A percentile compares a stretch with the other conserved stretches of the same genome.
Conservation (phyloP, 2,329 filamentous ascomycete species). For the Fusarium veterinarium region DNA sequence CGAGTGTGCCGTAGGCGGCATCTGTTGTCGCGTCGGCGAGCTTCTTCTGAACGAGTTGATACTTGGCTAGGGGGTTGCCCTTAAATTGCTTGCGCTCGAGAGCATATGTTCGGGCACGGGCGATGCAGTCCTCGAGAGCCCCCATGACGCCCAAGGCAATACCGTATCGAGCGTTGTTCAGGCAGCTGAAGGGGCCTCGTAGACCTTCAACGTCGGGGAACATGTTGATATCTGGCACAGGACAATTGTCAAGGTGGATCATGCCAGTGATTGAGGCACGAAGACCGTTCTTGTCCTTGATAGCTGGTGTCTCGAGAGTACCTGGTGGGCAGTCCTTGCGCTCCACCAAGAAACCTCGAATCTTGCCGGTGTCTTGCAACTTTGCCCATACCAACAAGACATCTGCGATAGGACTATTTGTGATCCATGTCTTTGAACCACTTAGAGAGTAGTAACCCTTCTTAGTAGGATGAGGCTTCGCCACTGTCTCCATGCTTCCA, state of each 20-base stretch:
- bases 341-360: conserved; percentile 91
- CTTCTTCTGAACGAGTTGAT: conserved; percentile 98
- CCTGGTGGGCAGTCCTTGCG: conserved; percentile 85
- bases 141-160: conserved; percentile 96
- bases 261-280: conserved; percentile 95
- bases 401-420: conserved; percentile 90
- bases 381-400: conserved; percentile 93
- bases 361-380: conserved; percentile 90
- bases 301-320: conserved; percentile 88
- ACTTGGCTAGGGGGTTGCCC: conserved; percentile 91
- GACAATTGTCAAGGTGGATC: conserved; percentile 94
- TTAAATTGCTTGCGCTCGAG: conserved; percentile 97
- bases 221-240: conserved; percentile 92
- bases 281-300: conserved; percentile 96
- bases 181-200: conserved; percentile 88
- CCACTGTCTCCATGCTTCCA: conserved; percentile 88
- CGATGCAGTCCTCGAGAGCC: conserved; percentile 91
- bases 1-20: conserved; percentile 89
- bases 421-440: conserved; percentile 94
- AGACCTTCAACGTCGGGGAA: conserved; percentile 91
- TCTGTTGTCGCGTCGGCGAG: conserved; percentile 92
- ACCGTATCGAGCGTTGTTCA: conserved; percentile 93
- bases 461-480: conserved; percentile 86
- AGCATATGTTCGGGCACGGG: conserved; percentile 84
- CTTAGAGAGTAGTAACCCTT: conserved; percentile 83